These are phyloP conservation scores for Aspergillus intermedius DNA, from an alignment of 2,329 filamentous ascomycete genomes.

Conservation along the genomic window DNA sequence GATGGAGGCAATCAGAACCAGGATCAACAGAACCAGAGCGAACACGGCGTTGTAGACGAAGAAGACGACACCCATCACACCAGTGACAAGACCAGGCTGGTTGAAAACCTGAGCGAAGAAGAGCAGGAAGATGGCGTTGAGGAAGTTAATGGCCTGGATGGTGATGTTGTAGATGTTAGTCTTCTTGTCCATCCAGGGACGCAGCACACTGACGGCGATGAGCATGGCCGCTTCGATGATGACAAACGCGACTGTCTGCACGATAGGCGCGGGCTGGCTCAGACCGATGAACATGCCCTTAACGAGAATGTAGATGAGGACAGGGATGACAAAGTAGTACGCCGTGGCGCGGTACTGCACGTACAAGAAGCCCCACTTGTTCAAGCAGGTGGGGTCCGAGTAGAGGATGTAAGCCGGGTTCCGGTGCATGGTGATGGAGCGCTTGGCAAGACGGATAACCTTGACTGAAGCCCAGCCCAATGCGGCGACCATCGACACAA, in stretches of 20 bases:
- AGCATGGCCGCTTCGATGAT: conserved; percentile 75
- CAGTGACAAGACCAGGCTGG: conserved; percentile 73
- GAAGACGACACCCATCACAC: conserved; percentile 81
- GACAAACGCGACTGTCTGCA: conserved; percentile 75
- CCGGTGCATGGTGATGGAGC: conserved; percentile 85
- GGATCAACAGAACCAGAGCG: conserved; percentile 71
- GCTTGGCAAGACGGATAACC: conserved; percentile 80
- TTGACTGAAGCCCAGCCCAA: conserved; percentile 83
- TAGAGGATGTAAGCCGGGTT: conserved; percentile 96
- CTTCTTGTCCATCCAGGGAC: conserved; percentile 98
- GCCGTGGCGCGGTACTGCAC: conserved; percentile 93
- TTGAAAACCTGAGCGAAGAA: conserved; percentile 84
- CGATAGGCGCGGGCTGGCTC: conserved; percentile 61
- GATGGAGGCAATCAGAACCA: conserved; percentile 69
- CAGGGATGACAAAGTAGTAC: conserved; percentile 87
- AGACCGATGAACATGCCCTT: conserved; percentile 88
- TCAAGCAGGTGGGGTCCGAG: conserved; percentile 85
- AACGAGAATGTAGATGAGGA: conserved; percentile 70
- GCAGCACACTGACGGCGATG: conserved; percentile 69
- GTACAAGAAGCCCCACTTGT: conserved; percentile 98
- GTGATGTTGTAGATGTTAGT: conserved; percentile 95
- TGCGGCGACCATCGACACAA: conserved; percentile 70
- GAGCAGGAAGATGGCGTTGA: conserved; percentile 82
- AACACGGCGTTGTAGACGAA: conserved; percentile 84
- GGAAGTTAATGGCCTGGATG: conserved; percentile 81